These are phyloP conservation scores for Ogataea naganishii DNA, from an alignment of 805 yeast genomes.

Conservation along the genomic window DNA sequence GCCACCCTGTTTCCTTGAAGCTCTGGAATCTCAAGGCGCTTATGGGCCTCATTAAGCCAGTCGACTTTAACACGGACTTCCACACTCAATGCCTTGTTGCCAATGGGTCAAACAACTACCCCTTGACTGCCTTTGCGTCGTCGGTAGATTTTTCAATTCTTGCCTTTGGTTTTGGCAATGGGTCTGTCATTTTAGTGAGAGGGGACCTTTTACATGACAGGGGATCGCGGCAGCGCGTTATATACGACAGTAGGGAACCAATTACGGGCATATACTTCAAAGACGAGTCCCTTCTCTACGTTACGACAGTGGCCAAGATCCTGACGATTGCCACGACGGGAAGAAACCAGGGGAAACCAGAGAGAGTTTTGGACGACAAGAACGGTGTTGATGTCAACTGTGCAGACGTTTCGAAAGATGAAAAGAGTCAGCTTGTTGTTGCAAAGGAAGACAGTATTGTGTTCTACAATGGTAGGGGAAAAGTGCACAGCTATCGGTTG, in stretches of 20 bases:
- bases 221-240: slow-evolving; percentile 79
- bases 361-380: slow-evolving; percentile 33
- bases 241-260: slow-evolving; percentile 70
- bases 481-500: slow-evolving; percentile 44
- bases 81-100: slow-evolving; percentile 55
- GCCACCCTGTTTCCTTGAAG: slow-evolving; percentile 57
- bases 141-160: slow-evolving; percentile 50
- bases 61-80: slow-evolving; percentile 30
- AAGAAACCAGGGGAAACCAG: slow-evolving; percentile 60
- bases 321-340: slow-evolving; percentile 72
- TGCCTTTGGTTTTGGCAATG: slow-evolving; percentile 78
- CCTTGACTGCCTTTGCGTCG: slow-evolving; percentile 58
- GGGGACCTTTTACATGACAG: slow-evolving; percentile 86
- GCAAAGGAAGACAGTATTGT: slow-evolving; percentile 57
- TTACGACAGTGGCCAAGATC: slow-evolving; percentile 67
- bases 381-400: slow-evolving; percentile 45
- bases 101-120: slow-evolving; percentile 71
- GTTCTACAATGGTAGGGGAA: slow-evolving; percentile 49
- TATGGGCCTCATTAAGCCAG: slow-evolving; percentile 17
- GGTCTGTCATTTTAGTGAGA: slow-evolving; percentile 68
- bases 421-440: slow-evolving; percentile 38
- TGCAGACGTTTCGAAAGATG: slow-evolving; percentile 24
- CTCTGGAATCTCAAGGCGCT: slow-evolving; percentile 65
- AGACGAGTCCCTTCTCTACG: slow-evolving; percentile 48
- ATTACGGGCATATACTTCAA: slow-evolving; percentile 67